A percentile compares a stretch with the other conserved stretches of the same genome.
Conservation (phyloP, 805 yeast genomes). For the Yamadazyma tumulicola region DNA sequence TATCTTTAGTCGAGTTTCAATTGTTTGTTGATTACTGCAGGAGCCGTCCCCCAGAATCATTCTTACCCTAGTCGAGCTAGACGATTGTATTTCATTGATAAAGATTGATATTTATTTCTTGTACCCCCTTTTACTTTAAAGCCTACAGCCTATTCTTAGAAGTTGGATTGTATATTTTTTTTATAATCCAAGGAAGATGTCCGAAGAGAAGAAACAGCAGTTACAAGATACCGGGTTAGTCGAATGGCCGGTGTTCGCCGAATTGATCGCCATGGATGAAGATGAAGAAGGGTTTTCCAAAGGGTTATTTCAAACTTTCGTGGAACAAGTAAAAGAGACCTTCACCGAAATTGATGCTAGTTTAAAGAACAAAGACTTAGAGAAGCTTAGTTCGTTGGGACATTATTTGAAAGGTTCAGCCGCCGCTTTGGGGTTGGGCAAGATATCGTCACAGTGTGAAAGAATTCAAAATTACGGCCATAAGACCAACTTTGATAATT, state of each 20-base stretch:
- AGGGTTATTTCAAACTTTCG: constrained; percentile 75
- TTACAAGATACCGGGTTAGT: constrained; percentile 61
- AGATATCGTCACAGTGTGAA: constrained; percentile 85
- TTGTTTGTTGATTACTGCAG: no score
- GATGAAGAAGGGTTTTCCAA: constrained; percentile 90
- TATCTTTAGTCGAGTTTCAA: no score
- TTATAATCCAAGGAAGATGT: no score
- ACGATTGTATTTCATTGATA: no score
- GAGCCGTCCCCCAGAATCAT: no score
- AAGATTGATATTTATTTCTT: no score
- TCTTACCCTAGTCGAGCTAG: no score
- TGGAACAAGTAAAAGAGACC: constrained; percentile 83
- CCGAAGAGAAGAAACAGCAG: constrained; percentile 17
- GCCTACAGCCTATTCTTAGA: no score
- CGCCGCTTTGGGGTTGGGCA: constrained; percentile 83
- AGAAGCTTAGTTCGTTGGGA: constrained; percentile 69
- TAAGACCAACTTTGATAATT: constrained; percentile 39
- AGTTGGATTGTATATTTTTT: no score
- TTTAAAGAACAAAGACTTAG: constrained; percentile 46
- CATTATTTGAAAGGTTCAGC: constrained; percentile 95
- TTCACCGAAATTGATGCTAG: constrained; percentile 65
- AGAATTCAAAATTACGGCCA: constrained; percentile 88
- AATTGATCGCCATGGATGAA: constrained; percentile 91
- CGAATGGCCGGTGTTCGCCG: constrained; percentile 86
- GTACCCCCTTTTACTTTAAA: no score